These are phyloP conservation scores for Vitrella brassicaformis DNA, from an alignment of 73 alveolate species.

Conservation along the genomic window DNA sequence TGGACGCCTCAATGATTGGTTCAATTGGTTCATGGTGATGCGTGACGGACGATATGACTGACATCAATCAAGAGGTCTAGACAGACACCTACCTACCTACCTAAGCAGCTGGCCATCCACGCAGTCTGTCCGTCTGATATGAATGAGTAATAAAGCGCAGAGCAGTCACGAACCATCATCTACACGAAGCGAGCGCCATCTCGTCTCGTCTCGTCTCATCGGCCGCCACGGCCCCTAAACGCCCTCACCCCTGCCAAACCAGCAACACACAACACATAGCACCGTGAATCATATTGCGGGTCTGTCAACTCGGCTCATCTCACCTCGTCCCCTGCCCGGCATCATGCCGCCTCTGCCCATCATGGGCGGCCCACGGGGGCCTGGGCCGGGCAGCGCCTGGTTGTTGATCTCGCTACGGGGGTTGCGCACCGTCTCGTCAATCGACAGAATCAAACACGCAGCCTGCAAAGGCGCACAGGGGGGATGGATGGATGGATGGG, in stretches of 20 bases:
- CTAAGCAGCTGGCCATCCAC: background rate
- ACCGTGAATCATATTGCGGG: background rate
- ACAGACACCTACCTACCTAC: background rate
- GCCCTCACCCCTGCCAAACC: background rate
- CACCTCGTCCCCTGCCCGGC: background rate
- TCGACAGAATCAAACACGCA: constrained; percentile 80
- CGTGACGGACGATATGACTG: too few species aligned
- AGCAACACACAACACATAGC: background rate
- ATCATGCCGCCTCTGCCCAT: background rate
- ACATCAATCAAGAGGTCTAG: too few species aligned
- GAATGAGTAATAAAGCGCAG: background rate
- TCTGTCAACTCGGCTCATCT: background rate
- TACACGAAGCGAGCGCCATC: background rate
- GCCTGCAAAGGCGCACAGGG: constrained; percentile 22
- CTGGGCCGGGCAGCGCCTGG: too few species aligned
- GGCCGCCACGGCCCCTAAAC: background rate
- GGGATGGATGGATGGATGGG: background rate
- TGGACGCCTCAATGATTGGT: background rate
- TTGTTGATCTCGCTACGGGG: background rate
- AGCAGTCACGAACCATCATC: background rate
- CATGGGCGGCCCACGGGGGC: background rate
- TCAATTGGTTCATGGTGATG: background rate
- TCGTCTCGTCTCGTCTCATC: background rate
- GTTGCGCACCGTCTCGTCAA: constrained; percentile 73
- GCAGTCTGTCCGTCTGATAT: background rate